Percentiles rank a stretch among this genome's conserved stretches.
phyloP scores from a whole-genome alignment of 495 filamentous ascomycete genomes.

The Penicillium nucicola region DNA sequence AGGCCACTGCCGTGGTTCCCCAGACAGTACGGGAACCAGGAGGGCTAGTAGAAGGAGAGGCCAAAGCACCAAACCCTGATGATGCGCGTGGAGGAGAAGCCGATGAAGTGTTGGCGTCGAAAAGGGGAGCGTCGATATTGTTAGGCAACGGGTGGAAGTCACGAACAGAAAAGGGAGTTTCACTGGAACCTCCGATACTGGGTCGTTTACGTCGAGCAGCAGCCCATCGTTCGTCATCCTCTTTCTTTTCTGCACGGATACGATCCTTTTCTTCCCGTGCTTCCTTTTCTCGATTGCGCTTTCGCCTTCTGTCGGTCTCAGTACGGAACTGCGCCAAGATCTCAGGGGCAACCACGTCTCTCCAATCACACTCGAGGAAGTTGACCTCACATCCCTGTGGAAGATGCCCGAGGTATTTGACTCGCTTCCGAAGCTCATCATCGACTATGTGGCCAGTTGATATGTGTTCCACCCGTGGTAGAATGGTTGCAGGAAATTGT shows the following conservation, averaged over 20 bases:
- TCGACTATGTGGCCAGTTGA: slow-evolving; percentile 89
- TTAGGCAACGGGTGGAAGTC: slow-evolving; percentile 67
- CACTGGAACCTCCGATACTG: slow-evolving; percentile 31
- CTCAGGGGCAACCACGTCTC: slow-evolving; percentile 76
- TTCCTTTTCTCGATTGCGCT: slow-evolving; percentile 82
- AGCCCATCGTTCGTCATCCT: slow-evolving; percentile 63
- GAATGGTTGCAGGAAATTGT: slow-evolving; percentile 80
- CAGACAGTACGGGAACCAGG: slow-evolving; percentile 75
- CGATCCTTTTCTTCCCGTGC: slow-evolving; percentile 86
- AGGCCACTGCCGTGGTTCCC: slow-evolving; percentile 69
- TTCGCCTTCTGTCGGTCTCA: slow-evolving; percentile 77
- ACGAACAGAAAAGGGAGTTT: slow-evolving; percentile 43
- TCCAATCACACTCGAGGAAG: slow-evolving; percentile 97
- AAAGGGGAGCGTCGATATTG: slow-evolving; percentile 38
- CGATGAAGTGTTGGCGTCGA: slow-evolving; percentile 43
- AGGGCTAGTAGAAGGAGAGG: slow-evolving; percentile 76
- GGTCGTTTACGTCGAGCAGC: slow-evolving; percentile 46
- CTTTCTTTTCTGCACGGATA: slow-evolving; percentile 78
- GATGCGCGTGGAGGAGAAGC: slow-evolving; percentile 57
- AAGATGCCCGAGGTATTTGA: slow-evolving; percentile 89
- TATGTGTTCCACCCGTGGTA: slow-evolving; percentile 88
- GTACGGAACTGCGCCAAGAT: slow-evolving; percentile 67
- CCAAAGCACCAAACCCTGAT: slow-evolving; percentile 60
- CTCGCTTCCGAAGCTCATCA: slow-evolving; percentile 78
- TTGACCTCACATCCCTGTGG: slow-evolving; percentile 90